A percentile compares a stretch with the other conserved stretches of the same genome.
phyloP scores from a whole-genome alignment of 495 filamentous ascomycete species.

The Bombardia bombarda region DNA sequence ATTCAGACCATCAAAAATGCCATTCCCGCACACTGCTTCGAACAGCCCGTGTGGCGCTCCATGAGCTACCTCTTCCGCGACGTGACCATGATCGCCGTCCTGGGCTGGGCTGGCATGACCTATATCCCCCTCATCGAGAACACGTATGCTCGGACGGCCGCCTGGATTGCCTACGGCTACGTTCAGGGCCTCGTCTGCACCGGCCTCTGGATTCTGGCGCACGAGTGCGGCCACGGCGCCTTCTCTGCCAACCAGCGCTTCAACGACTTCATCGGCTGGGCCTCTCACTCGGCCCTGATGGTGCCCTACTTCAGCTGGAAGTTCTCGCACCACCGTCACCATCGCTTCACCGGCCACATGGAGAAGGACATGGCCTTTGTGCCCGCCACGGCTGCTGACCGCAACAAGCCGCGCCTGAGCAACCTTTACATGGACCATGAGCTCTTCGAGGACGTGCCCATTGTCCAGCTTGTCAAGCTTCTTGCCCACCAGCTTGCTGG shows the following conservation, averaged over 20 bases:
- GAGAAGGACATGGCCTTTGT: constrained; percentile 98
- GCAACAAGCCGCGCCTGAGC: constrained; percentile 55
- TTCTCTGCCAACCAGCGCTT: constrained; percentile 71
- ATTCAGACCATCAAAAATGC: constrained; percentile 74
- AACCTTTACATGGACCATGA: constrained; percentile 56
- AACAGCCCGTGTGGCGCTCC: constrained; percentile 55
- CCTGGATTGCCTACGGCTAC: constrained; percentile 64
- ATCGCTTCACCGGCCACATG: constrained; percentile 91
- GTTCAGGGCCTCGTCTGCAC: constrained; percentile 70
- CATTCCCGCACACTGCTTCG: constrained; percentile 74
- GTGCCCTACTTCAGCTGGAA: constrained; percentile 93
- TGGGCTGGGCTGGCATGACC: constrained; percentile 58
- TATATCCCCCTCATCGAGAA: constrained; percentile 52
- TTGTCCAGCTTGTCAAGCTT: constrained; percentile 64
- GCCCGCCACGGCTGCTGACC: constrained; percentile 69
- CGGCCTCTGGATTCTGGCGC: constrained; percentile 79
- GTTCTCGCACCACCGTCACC: constrained; percentile 88
- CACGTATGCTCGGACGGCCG: constrained; percentile 40
- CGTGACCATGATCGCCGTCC: constrained; percentile 47
- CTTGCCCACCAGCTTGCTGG: constrained; percentile 79
- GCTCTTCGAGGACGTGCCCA: constrained; percentile 85
- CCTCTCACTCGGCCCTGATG: constrained; percentile 70
- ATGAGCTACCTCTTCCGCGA: constrained; percentile 65
- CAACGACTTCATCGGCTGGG: constrained; percentile 79
- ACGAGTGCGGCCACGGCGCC: constrained; percentile 83